Evolutionary conservation across 257 asterid species (phyloP), one percentile per base, ranked within the genome.

Genomic region (Forsythia viridissima): DNA sequence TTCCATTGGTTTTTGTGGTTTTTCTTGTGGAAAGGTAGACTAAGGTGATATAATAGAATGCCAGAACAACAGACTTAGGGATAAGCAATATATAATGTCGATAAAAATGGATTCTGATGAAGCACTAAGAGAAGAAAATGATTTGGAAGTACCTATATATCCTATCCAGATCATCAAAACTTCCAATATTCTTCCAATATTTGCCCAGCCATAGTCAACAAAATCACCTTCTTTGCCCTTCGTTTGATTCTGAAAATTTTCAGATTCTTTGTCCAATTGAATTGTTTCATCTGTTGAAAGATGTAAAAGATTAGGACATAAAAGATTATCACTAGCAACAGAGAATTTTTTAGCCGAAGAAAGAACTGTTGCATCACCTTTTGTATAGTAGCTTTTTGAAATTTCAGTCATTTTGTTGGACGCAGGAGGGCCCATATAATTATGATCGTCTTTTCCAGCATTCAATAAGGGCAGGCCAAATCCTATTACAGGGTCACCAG

Each of bases 91-190:
- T 8, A 6, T 20, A 59, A 59, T 3, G 70, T 39, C 10, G 7
- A 63, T 30, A 63, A 10, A 55, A 61, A 38, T 21, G 37, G 76
- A 37, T 55, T 42, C 37, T 36, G 76, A 68, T n/a, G 51, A 73
- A 52, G 70, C 70, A 43, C 13, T 5, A 20, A 48, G 57, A 65
- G 43, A 57, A 72, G 20, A 59, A 75, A 18, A 65, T 76, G 48
- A 77, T 73, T 80, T 71, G 46, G 75, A 77, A 20, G 86, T 92
- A 95, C 99, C 97, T 90, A 85, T 93, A 93, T 78, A 95, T 89
- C 84, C 89, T 89, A 82, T 93, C 99, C 74, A 95, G 94, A 77
- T 93, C 99, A 73, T 92, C 97, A 80, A 95, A 95, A 84, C 96
- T 95, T 84, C 98, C 97, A 59, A 24, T 24, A 24, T 24, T 24